phyloP scores from a whole-genome alignment of 805 yeast genomes.

The Ogataea glucozyma region DNA sequence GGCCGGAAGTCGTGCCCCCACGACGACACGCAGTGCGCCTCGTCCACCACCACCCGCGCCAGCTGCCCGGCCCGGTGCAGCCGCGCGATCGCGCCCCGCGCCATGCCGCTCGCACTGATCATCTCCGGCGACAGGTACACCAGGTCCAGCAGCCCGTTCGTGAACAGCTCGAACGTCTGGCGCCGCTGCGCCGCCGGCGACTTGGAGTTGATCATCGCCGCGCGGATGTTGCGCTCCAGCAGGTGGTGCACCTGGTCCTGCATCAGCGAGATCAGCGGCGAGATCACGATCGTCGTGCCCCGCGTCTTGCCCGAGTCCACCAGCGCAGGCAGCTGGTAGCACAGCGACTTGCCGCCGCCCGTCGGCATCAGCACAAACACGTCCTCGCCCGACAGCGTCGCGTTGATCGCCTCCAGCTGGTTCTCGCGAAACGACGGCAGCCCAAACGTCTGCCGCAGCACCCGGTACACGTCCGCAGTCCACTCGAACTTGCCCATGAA shows the following conservation, averaged over 20 bases:
- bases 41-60: constrained; percentile 92
- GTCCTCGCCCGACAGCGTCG: constrained; percentile 75
- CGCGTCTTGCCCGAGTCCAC: constrained; percentile 69
- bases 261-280: constrained; percentile 95
- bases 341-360: constrained; percentile 96
- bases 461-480: constrained; percentile 65
- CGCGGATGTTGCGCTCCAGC: constrained; percentile 62
- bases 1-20: constrained; percentile 99
- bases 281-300: constrained; percentile 89
- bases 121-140: constrained; percentile 94
- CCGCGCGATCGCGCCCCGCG: constrained; percentile 60
- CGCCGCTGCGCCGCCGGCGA: constrained; percentile 63
- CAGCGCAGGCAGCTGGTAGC: constrained; percentile 93
- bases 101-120: constrained; percentile 73
- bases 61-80: constrained; percentile 57
- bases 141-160: constrained; percentile 67
- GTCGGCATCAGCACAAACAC: constrained; percentile 97
- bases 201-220: constrained; percentile 86
- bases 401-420: constrained; percentile 83
- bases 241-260: constrained; percentile 94
- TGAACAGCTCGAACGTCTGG: constrained; percentile 60
- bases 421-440: constrained; percentile 71
- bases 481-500: constrained; percentile 47
- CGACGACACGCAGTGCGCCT: constrained; percentile 96
- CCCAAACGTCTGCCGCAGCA: constrained; percentile 60